Base-by-base conservation (phyloP, 768 basidiomycete species). In the Podaxis carcinomalis region DNA sequence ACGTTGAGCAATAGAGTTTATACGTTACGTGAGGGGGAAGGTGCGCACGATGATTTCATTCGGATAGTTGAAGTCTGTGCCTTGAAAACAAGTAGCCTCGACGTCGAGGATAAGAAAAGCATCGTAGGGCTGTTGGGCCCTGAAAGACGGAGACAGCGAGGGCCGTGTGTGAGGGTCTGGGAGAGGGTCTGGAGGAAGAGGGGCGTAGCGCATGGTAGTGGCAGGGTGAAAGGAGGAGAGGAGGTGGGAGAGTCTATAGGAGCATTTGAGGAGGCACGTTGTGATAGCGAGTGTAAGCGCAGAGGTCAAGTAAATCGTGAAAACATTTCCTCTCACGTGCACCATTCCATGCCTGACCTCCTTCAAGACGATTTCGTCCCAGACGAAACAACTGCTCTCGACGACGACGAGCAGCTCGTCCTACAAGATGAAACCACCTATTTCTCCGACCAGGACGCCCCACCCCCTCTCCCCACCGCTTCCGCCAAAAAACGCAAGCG, bases 21-120 rank as follows among this genome's bases (percentile, higher is more conserved):
- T 46, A 16, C 25, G 37, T 42, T n/a, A 35, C n/a, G 40, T 47
- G 59, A 39, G 47, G 59, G 44, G 36, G 59, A 53, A 50, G 62
- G 49, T 58, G 81, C 88, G 69, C 71, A 92, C 96, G 64, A 98
- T 97, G 58, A 98, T 95, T 75, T 98, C 96, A 73, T 97, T 97
- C 1, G 95, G 92, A 75, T 87, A 96, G 57, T 88, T 83, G 64
- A 93, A 92, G 67, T 81, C 80, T 36, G 84, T 80, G 39, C 88
- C 89, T 66, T 71, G 72, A 47, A 81, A 70, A 67, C 93, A 95
- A 1, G 93, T 95, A 11, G 87, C 93, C 70, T 95, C 93, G 55
- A 95, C 88, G 67, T 98, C 95, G 58, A 96, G 79, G 37, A 97
- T 88, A 16, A 97, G 83, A 68, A 93, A 93, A 4, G 83, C 85